Conservation (phyloP, 345 rosid genomes). For the Populus nigra region DNA sequence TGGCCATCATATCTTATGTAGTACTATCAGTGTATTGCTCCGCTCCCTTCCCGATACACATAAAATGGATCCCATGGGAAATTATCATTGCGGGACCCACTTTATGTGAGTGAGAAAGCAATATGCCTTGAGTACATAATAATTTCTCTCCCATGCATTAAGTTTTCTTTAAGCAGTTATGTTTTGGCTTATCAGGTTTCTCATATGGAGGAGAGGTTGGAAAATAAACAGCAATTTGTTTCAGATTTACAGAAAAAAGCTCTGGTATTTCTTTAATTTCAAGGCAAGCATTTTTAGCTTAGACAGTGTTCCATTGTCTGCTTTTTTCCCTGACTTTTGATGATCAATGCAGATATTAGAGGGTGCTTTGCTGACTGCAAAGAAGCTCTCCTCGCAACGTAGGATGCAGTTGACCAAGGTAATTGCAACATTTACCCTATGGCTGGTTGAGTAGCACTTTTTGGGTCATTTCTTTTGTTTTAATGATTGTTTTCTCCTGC, state of each 20-base stretch:
- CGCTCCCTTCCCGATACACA: no score
- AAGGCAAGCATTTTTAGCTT: background rate
- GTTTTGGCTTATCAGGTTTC: constrained; percentile 42
- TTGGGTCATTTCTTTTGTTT: constrained; percentile 13
- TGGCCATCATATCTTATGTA: no score
- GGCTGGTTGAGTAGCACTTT: constrained; percentile 6
- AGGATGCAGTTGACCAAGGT: constrained; percentile 65
- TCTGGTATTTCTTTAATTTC: constrained; percentile 41
- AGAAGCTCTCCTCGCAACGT: constrained; percentile 61
- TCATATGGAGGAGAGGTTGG: constrained; percentile 46
- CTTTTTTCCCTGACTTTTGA: background rate
- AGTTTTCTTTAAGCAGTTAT: no score
- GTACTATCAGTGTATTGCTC: no score
- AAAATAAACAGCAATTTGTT: constrained; percentile 45
- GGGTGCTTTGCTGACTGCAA: constrained; percentile 58
- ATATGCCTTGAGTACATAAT: no score
- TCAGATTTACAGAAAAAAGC: constrained; percentile 58
- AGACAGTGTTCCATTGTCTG: no score
- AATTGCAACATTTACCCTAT: constrained; percentile 8
- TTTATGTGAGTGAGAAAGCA: no score
- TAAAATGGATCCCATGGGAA: no score
- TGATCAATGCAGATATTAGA: constrained; percentile 61
- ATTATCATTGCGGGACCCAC: no score
- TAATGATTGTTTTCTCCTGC: constrained; percentile 26
- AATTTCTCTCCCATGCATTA: no score